Base-by-base conservation (phyloP, 257 asterid genomes). In the Salvia hispanica region DNA sequence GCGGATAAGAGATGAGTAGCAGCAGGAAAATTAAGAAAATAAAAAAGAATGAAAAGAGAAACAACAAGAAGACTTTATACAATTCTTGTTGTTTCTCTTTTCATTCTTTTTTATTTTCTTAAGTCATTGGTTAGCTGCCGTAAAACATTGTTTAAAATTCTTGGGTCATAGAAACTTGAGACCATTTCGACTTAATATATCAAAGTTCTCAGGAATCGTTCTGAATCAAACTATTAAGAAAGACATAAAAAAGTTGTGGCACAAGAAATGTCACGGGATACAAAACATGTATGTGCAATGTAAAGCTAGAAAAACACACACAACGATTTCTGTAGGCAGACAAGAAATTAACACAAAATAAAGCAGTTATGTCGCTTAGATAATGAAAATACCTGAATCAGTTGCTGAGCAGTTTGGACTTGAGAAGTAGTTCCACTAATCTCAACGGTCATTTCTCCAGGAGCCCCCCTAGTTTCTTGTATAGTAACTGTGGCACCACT, bases 401-500 rank as follows among this genome's bases (percentile, higher is more conserved):
- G 82, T 69, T 92, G 96, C 72, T 87, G 92, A 68, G 98, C 96
- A 61, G 96, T 87, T 79, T 92, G 98, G 75, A 87, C 95, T 83
- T 92, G 98, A 67, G 95, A 85, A 77, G 96, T 84, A 79, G 92
- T 85, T 78, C 97, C 99, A 71, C 81, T 83, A 56, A 93, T 93
- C 86, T 92, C 98, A 70, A 90, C 97, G 0, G 98, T 92, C 98
- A 92, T 92, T 79, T 92, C 98, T 36, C 86, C 87, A 42, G 99
- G 99, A 71, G 80, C 89, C 45, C 96, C 97, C 76, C 90, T 84
- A 13, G 96, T 80, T 84, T 93, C 99, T 83, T 93, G 99, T 72
- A 93, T 85, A 72, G 97, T 81, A 53, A 93, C 92, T 15, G 97
- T 93, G 51, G 99, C 94, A 57, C 97, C 97, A 77, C 99, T 93